These are phyloP conservation scores for Leccinum uliginosum DNA, from an alignment of 768 basidiomycete genomes.

Conservation along the genomic window DNA sequence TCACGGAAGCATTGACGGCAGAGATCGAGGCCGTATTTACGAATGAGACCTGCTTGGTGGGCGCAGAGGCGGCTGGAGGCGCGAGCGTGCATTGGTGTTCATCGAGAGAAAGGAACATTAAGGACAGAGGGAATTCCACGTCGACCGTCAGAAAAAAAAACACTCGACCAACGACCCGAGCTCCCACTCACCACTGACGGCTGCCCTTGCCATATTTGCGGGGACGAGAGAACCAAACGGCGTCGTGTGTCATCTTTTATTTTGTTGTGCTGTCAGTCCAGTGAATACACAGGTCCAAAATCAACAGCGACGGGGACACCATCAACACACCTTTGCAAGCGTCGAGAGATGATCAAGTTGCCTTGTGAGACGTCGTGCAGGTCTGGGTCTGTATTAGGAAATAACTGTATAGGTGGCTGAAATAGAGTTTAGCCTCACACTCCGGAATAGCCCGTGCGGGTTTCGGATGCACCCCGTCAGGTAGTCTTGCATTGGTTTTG, in stretches of 20 bases:
- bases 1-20: constrained; percentile 99
- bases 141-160: background rate
- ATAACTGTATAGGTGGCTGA: constrained; percentile 28
- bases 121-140: background rate
- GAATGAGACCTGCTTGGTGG: constrained; percentile 96
- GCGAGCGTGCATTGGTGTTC: background rate
- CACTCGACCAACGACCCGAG: background rate
- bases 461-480: no score
- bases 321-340: constrained; percentile 20
- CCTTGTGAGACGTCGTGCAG: background rate
- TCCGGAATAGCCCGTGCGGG: no score
- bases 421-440: constrained; percentile 10
- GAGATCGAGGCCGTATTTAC: constrained; percentile 95
- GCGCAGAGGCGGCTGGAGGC: constrained; percentile 82
- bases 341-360: constrained; percentile 5
- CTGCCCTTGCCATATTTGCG: constrained; percentile 94
- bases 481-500: no score
- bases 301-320: background rate
- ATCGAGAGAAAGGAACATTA: background rate
- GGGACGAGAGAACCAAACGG: constrained; percentile 96
- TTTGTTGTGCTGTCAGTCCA: constrained; percentile 29
- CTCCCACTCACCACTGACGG: constrained; percentile 76
- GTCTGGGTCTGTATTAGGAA: constrained; percentile 3
- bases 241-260: constrained; percentile 99
- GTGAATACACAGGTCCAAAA: background rate